Conservation (phyloP, 352 stramenopile species). For the Thalassiosira livingstoniorum region DNA sequence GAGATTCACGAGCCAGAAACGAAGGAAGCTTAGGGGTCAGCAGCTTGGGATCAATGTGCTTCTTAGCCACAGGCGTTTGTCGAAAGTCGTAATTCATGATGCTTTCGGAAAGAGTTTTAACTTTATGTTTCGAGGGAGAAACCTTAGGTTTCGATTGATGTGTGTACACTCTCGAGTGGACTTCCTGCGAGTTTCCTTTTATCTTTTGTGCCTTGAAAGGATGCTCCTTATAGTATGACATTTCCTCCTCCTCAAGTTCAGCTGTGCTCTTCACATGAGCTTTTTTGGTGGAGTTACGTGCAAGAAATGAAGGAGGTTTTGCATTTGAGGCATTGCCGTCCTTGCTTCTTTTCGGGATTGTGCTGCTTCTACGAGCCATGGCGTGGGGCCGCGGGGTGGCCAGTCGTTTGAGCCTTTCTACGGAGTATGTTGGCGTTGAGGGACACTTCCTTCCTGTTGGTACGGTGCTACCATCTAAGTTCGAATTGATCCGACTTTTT, state of each 20-base stretch:
- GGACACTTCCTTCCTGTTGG: neutral
- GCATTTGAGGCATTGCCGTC: neutral
- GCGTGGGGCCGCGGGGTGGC: slow-evolving; percentile 17
- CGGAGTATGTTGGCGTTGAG: slow-evolving; percentile 8
- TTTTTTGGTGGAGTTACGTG: slow-evolving; percentile 4
- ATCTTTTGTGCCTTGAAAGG: slow-evolving; percentile 41
- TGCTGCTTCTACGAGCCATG: neutral
- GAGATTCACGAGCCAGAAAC: slow-evolving; percentile 6
- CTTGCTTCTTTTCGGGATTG: neutral
- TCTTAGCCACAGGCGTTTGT: neutral
- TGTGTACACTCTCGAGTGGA: slow-evolving; percentile 39
- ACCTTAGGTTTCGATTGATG: neutral
- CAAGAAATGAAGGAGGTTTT: slow-evolving; percentile 38
- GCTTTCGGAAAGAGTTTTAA: slow-evolving; percentile 4
- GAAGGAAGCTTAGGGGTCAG: slow-evolving; percentile 5
- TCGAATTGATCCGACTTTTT: slow-evolving; percentile 34
- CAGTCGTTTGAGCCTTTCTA: slow-evolving; percentile 28
- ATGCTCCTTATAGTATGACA: slow-evolving; percentile 25
- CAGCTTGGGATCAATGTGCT: slow-evolving; percentile 2
- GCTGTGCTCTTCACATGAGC: slow-evolving; percentile 20
- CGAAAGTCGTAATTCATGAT: slow-evolving; percentile 19
- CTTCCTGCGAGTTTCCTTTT: slow-evolving; percentile 17
- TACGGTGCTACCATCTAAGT: no score
- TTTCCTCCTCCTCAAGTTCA: slow-evolving; percentile 25
- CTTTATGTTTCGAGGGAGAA: no score